Conservation (phyloP, 2,329 filamentous ascomycete species). For the Fusarium decemcellulare region DNA sequence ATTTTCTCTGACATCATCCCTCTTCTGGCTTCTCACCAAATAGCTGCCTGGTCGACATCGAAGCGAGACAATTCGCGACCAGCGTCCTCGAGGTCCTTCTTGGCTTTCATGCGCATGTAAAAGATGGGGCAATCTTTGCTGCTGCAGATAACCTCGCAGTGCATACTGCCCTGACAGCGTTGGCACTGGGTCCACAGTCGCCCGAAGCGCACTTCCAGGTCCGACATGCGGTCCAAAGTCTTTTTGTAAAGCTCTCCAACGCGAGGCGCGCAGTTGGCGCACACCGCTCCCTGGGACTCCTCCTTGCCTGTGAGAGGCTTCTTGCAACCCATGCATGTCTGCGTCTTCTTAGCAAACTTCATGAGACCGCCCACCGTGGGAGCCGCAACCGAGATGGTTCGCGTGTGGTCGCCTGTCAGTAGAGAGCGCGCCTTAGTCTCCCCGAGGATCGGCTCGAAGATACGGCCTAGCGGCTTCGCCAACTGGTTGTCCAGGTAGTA, state of each 20-base stretch:
- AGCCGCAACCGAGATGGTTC: conserved; percentile 92
- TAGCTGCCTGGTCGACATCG: conserved; percentile 84
- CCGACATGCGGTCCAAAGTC: conserved; percentile 88
- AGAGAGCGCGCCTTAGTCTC: conserved; percentile 91
- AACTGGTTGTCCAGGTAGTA: conserved; percentile 99
- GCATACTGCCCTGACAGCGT: conserved; percentile 96
- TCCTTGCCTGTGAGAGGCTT: conserved; percentile 87
- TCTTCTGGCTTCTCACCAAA: conserved; percentile 58
- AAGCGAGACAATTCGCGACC: conserved; percentile 92
- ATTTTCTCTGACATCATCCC: conserved; percentile 6
- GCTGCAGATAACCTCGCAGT: conserved; percentile 98
- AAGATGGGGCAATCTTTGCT: conserved; percentile 98
- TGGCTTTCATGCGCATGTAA: conserved; percentile 99
- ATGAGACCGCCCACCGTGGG: conserved; percentile 94
- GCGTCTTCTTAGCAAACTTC: conserved; percentile 98
- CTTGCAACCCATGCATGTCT: conserved; percentile 99
- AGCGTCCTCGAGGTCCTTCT: conserved; percentile 97
- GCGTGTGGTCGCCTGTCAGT: conserved; percentile 92
- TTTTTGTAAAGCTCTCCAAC: conserved; percentile 95
- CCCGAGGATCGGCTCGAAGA: conserved; percentile 97
- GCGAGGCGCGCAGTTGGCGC: conserved; percentile 85
- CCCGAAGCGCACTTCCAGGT: conserved; percentile 93
- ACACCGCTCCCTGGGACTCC: conserved; percentile 89
- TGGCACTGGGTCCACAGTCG: conserved; percentile 98
- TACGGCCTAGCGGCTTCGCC: conserved; percentile 91